A percentile compares a stretch with the other conserved stretches of the same genome.
These are phyloP conservation scores for Serendipita vermifera DNA, from an alignment of 768 basidiomycete genomes.

Conservation along the genomic window DNA sequence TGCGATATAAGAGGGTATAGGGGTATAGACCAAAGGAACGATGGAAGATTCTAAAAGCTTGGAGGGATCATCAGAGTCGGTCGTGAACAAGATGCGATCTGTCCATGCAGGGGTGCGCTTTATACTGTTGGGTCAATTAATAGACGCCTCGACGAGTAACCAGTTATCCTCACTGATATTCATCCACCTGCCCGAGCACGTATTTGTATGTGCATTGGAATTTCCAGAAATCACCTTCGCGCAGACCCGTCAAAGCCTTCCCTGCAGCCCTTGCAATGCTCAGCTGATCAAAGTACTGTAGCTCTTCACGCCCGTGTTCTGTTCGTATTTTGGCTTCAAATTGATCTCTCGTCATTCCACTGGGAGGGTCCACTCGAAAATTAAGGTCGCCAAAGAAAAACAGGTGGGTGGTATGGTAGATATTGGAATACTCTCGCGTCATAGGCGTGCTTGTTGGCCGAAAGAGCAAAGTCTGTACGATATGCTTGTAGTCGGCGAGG, in stretches of 20 bases:
- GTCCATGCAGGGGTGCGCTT: conserved; percentile 85
- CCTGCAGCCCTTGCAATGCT: conserved; percentile 48
- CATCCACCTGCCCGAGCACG: conserved; percentile 63
- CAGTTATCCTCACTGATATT: conserved; percentile 49
- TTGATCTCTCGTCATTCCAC: conserved; percentile 30
- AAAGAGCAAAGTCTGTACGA: conserved; percentile 73
- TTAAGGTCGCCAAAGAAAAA: conserved; percentile 93
- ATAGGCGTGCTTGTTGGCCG: conserved; percentile 21
- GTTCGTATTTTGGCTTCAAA: conserved; percentile 29
- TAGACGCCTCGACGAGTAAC: conserved; percentile 10
- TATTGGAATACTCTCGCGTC: conserved; percentile 37
- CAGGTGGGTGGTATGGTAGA: conserved; percentile 78
- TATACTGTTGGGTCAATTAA: conserved; percentile 27
- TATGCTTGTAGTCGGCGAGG: conserved; percentile 66
- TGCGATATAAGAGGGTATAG: conserved; percentile 68
- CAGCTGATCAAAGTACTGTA: conserved; percentile 67
- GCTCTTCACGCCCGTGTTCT: conserved; percentile 40
- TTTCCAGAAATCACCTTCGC: conserved; percentile 76
- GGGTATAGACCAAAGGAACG: conserved; percentile 59
- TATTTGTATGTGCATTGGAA: conserved; percentile 94
- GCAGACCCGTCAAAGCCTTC: conserved; percentile 54
- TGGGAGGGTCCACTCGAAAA: conserved; percentile 63
- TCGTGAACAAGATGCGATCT: conserved; percentile 79
- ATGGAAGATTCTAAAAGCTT: conserved; percentile 40
- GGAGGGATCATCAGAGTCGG: conserved; percentile 50